Evolutionary conservation across 2,329 filamentous ascomycete species (phyloP).

Genomic region (Exserohilum rostratum): DNA sequence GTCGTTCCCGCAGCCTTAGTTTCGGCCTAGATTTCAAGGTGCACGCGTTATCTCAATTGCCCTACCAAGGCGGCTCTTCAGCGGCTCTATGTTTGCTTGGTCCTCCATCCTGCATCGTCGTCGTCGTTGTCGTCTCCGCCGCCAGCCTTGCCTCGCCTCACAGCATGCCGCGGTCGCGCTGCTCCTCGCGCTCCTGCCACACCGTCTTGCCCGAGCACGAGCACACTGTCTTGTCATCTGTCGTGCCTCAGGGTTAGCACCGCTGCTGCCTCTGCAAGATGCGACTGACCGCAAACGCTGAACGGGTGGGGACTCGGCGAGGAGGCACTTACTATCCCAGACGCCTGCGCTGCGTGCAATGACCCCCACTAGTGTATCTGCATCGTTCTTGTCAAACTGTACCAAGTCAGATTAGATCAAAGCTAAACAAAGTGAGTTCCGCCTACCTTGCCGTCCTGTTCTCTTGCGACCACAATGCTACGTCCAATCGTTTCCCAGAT

Average conservation of each 20-base stretch:
- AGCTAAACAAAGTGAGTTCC: conserved; percentile 23
- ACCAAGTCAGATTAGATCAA: conserved; percentile 51
- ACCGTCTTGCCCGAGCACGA: conserved; percentile 97
- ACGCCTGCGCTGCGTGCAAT: conserved; percentile 96
- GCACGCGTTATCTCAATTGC: conserved; percentile 24
- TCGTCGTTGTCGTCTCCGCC: too few relatives aligned
- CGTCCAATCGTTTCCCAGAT: conserved; percentile 97
- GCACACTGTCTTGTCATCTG: conserved; percentile 91
- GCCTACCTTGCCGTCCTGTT: conserved; percentile 58
- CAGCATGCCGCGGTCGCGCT: conserved; percentile 88
- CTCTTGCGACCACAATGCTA: conserved; percentile 83
- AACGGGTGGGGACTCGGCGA: conserved; percentile 1
- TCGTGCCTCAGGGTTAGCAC: conserved; percentile 3
- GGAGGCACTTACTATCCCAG: conserved; percentile 69
- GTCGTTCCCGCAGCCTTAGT: conserved; percentile 40
- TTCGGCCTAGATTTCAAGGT: conserved; percentile 44
- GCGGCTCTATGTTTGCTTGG: conserved; percentile 26
- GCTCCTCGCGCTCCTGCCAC: conserved; percentile 94
- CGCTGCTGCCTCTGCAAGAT: not conserved
- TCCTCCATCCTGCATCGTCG: too few relatives aligned
- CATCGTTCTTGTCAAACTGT: conserved; percentile 65
- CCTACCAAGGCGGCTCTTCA: conserved; percentile 23
- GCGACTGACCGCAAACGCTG: not conserved
- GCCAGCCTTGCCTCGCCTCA: too few relatives aligned
- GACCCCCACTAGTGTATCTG: conserved; percentile 87